These are phyloP conservation scores for Stentor coeruleus DNA, from an alignment of 73 alveolate species.

Conservation along the genomic window DNA sequence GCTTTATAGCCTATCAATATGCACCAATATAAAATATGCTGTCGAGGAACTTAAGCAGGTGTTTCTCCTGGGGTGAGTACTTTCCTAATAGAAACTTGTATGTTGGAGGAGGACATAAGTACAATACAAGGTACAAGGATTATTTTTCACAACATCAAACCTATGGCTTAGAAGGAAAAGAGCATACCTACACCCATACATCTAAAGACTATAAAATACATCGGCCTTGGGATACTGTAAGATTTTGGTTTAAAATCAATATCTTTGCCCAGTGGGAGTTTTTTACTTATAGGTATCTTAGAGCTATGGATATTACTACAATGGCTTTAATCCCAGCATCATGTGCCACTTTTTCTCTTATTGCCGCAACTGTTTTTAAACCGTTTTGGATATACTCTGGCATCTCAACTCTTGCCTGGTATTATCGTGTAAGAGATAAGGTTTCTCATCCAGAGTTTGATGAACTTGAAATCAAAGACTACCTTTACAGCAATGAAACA, in stretches of 20 bases:
- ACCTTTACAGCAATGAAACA: constrained; percentile 13
- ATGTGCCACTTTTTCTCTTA: neutral
- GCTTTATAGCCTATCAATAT: neutral
- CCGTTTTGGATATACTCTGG: neutral
- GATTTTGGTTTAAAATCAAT: constrained; percentile 12
- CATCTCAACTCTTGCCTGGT: neutral
- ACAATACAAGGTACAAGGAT: constrained; percentile 9
- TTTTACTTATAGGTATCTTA: constrained; percentile 13
- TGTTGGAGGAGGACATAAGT: constrained; percentile 20
- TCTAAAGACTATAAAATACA: constrained; percentile 23
- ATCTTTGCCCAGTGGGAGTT: constrained; percentile 6
- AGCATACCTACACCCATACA: constrained; percentile 18
- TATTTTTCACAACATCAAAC: constrained; percentile 5
- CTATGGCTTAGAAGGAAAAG: constrained; percentile 20
- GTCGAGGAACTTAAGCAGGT: neutral
- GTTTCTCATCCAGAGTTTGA: constrained; percentile 7
- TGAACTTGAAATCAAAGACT: constrained; percentile 7
- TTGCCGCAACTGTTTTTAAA: constrained; percentile 20
- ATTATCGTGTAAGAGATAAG: constrained; percentile 8
- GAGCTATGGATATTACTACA: neutral
- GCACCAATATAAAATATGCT: too few relatives aligned
- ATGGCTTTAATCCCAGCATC: neutral
- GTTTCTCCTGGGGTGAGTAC: constrained; percentile 12
- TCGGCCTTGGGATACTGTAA: constrained; percentile 27
- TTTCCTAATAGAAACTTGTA: constrained; percentile 8